Evolutionary conservation across 192 early-diverging fungal genomes (phyloP).

Genomic region (Coemansia sp.): DNA sequence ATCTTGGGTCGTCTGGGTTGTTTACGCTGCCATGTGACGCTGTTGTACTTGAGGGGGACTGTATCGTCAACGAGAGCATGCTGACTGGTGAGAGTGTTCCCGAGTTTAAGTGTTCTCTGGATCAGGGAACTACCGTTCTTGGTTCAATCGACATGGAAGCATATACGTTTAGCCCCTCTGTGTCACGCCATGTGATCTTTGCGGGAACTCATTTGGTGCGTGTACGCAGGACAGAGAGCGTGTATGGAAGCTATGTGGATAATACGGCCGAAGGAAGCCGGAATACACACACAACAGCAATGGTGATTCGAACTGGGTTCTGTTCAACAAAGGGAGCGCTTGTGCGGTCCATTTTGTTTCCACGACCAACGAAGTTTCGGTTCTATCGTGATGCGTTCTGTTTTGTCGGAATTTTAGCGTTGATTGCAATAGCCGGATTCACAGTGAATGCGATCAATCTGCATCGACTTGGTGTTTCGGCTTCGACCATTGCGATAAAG

Average conservation of each 20-base stretch:
- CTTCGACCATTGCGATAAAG: conserved; percentile 70
- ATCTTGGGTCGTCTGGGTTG: conserved; percentile 58
- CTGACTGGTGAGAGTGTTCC: conserved; percentile 96
- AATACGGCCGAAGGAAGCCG: background rate
- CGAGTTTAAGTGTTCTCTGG: conserved; percentile 81
- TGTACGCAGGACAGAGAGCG: conserved; percentile 46
- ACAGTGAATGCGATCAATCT: conserved; percentile 81
- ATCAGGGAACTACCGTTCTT: background rate
- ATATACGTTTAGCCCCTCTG: conserved; percentile 51
- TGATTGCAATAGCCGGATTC: conserved; percentile 83
- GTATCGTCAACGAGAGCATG: conserved; percentile 97
- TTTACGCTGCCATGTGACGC: conserved; percentile 85
- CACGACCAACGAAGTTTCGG: conserved; percentile 87
- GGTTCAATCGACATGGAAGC: conserved; percentile 29
- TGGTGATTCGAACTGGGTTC: conserved; percentile 90
- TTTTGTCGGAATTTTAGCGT: conserved; percentile 86
- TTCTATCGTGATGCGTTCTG: conserved; percentile 94
- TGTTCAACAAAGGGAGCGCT: conserved; percentile 95
- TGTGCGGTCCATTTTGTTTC: conserved; percentile 92
- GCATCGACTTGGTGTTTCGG: conserved; percentile 71
- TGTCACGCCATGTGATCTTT: conserved; percentile 87
- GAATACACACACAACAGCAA: conserved; percentile 60
- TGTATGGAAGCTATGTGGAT: background rate
- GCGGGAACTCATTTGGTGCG: conserved; percentile 90
- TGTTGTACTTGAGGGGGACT: conserved; percentile 85